Percentiles rank a stretch among this genome's conserved stretches.
Conservation (phyloP, 2,329 filamentous ascomycete species). For the Neofusicoccum sp. region DNA sequence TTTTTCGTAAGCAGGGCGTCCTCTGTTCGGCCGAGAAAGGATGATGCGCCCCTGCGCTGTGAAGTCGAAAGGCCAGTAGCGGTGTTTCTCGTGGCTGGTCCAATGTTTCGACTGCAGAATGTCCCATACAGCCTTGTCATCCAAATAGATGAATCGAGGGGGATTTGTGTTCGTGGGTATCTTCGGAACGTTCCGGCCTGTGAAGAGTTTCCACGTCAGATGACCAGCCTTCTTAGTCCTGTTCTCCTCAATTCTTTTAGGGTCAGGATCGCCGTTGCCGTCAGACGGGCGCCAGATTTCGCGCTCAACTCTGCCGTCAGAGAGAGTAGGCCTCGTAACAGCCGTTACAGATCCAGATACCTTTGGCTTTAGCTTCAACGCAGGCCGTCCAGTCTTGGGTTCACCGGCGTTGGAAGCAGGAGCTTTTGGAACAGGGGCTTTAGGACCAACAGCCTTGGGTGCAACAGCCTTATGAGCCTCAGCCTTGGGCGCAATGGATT, state of each 20-base stretch:
- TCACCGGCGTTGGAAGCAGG: no score
- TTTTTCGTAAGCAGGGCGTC: slow-evolving; percentile 31
- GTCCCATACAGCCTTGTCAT: slow-evolving; percentile 38
- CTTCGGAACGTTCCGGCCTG: slow-evolving; percentile 26
- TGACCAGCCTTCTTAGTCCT: slow-evolving; percentile 26
- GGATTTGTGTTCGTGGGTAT: slow-evolving; percentile 27
- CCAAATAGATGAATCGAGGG: slow-evolving; percentile 40
- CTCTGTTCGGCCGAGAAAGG: slow-evolving; percentile 35
- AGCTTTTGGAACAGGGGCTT: no score
- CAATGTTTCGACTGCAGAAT: slow-evolving; percentile 33
- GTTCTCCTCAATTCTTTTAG: slow-evolving; percentile 28
- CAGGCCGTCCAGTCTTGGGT: neutral
- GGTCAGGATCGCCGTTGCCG: slow-evolving; percentile 33
- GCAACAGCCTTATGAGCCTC: no score
- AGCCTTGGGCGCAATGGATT: no score
- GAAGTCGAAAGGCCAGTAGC: slow-evolving; percentile 42
- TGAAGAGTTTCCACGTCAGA: slow-evolving; percentile 42
- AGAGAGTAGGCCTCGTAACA: slow-evolving; percentile 17
- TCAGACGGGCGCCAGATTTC: slow-evolving; percentile 40
- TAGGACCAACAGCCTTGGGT: no score
- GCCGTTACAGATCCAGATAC: neutral
- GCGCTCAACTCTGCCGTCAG: slow-evolving; percentile 31
- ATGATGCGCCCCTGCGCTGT: slow-evolving; percentile 31
- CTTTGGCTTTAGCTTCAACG: neutral
- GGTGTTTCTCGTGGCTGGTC: slow-evolving; percentile 22